Conservation (phyloP, 2,329 filamentous ascomycete species). For the Alternaria gaisen region DNA sequence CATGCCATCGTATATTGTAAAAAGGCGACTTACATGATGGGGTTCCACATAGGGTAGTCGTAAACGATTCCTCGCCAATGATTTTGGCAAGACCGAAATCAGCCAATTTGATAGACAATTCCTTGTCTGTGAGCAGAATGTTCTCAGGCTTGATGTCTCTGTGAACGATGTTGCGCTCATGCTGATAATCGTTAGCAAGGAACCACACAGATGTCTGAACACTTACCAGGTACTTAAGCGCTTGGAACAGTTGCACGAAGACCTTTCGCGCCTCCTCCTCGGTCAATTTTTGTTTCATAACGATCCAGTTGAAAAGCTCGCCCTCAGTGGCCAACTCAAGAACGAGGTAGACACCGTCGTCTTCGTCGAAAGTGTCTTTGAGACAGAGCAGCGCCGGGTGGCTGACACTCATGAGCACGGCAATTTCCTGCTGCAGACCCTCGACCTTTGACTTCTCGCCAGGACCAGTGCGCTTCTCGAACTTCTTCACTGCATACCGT, state of each 20-base stretch:
- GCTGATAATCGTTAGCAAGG: constrained; percentile 63
- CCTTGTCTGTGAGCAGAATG: constrained; percentile 85
- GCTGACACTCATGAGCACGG: constrained; percentile 94
- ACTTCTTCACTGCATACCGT: constrained; percentile 92
- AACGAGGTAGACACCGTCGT: constrained; percentile 88
- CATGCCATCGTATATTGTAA: background rate
- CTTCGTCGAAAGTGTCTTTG: constrained; percentile 94
- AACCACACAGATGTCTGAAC: background rate
- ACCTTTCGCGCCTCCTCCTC: constrained; percentile 86
- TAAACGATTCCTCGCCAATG: constrained; percentile 97
- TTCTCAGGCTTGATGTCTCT: constrained; percentile 98
- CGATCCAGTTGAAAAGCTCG: constrained; percentile 95
- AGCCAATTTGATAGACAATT: constrained; percentile 87
- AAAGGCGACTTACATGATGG: constrained; percentile 70
- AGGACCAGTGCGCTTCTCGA: constrained; percentile 82
- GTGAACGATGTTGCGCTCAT: constrained; percentile 96
- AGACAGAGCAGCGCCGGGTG: constrained; percentile 92
- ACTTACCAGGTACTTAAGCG: constrained; percentile 90
- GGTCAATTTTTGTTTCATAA: constrained; percentile 85
- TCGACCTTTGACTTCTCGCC: constrained; percentile 86
- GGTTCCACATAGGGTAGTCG: constrained; percentile 94
- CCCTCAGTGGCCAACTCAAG: constrained; percentile 90
- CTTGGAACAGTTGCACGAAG: constrained; percentile 90
- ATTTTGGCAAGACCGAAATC: constrained; percentile 99
- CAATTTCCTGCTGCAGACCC: constrained; percentile 92